A percentile compares a stretch with the other conserved stretches of the same genome.
phyloP scores from a whole-genome alignment of 352 stramenopile species.

The Phytophthora ramorum region DNA sequence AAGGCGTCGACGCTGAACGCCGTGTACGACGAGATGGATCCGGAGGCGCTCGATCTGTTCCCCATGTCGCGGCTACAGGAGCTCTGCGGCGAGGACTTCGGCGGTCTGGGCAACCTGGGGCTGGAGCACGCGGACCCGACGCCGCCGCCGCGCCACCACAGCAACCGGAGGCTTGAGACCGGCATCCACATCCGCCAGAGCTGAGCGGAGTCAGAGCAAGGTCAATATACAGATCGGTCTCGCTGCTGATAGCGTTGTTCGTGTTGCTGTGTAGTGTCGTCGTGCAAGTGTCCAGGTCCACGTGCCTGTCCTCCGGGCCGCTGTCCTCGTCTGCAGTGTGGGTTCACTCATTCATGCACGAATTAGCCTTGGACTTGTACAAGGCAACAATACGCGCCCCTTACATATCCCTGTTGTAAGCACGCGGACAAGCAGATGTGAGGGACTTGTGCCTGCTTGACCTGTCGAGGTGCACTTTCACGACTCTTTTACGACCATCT shows the following conservation, averaged over 20 bases:
- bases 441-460: constrained; percentile 14
- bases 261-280: constrained; percentile 22
- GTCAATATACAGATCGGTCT: constrained; percentile 15
- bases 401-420: constrained; percentile 13
- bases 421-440: constrained; percentile 13
- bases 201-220: constrained; percentile 20
- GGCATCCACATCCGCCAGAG: constrained; percentile 88
- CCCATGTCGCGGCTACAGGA: constrained; percentile 71
- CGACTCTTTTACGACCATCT: background rate
- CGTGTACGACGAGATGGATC: constrained; percentile 73
- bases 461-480: background rate
- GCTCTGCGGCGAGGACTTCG: constrained; percentile 60
- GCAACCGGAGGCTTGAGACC: constrained; percentile 71
- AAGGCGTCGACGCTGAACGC: constrained; percentile 65
- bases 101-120: constrained; percentile 61
- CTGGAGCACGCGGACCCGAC: constrained; percentile 79
- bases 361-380: background rate
- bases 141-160: constrained; percentile 39
- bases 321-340: constrained; percentile 27
- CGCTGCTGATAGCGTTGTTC: constrained; percentile 16
- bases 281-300: background rate
- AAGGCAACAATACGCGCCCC: constrained; percentile 10
- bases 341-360: constrained; percentile 13
- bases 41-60: constrained; percentile 54
- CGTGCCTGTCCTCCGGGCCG: too few species aligned